These are phyloP conservation scores for Talaromyces sp. DNA, from an alignment of 2,329 filamentous ascomycete species.

Conservation along the genomic window DNA sequence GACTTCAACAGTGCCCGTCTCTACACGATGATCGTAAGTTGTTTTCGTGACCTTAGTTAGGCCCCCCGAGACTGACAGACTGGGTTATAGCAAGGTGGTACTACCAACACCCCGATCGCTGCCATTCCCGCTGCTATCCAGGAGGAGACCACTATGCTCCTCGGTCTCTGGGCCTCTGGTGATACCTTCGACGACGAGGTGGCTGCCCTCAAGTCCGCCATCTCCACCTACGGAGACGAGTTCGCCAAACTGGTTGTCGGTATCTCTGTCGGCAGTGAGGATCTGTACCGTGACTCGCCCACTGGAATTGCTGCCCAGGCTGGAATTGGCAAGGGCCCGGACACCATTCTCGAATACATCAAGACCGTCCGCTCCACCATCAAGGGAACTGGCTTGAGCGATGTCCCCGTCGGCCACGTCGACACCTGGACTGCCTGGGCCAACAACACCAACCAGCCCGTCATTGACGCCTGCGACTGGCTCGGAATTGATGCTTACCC, in stretches of 20 bases:
- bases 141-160: constrained; percentile 70
- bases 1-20: constrained; percentile 45
- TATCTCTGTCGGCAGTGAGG: constrained; percentile 82
- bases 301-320: constrained; percentile 60
- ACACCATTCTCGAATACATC: constrained; percentile 64
- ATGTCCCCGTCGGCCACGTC: constrained; percentile 69
- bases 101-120: constrained; percentile 58
- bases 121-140: constrained; percentile 79
- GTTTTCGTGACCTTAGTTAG: neutral
- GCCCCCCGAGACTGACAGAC: constrained; percentile 1
- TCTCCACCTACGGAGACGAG: constrained; percentile 60
- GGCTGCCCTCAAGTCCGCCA: constrained; percentile 63
- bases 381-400: constrained; percentile 50
- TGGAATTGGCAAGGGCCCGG: constrained; percentile 58
- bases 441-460: constrained; percentile 64
- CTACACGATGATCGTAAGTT: constrained; percentile 57
- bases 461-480: constrained; percentile 69
- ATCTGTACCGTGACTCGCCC: constrained; percentile 74
- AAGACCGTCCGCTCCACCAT: constrained; percentile 60
- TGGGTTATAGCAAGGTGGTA: constrained; percentile 40
- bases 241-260: constrained; percentile 60
- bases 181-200: constrained; percentile 64
- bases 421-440: constrained; percentile 82
- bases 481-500: constrained; percentile 79
- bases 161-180: constrained; percentile 78